A percentile compares a stretch with the other conserved stretches of the same genome.
phyloP scores from a whole-genome alignment of 2,329 filamentous ascomycete genomes.

The Atkinsonella texensis region DNA sequence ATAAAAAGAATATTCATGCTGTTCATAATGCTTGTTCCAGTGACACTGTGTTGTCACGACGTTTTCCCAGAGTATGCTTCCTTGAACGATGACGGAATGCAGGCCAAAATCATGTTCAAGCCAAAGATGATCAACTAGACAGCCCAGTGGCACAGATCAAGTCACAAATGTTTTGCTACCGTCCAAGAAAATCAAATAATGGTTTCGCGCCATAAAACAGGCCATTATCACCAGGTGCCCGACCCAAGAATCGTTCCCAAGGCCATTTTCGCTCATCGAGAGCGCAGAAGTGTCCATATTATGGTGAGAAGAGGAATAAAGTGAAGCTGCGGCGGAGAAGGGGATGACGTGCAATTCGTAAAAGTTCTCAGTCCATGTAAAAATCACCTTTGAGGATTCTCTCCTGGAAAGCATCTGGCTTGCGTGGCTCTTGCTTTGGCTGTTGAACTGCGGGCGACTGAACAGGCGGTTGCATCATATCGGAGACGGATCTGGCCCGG shows the following conservation, averaged over 20 bases:
- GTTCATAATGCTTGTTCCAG: background rate
- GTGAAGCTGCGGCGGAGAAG: background rate
- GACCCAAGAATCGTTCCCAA: background rate
- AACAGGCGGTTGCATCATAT: constrained; percentile 45
- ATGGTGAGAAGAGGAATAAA: no score
- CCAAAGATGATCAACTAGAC: background rate
- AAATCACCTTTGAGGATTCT: constrained; percentile 96
- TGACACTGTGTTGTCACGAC: background rate
- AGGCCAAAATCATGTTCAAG: background rate
- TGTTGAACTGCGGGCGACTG: constrained; percentile 34
- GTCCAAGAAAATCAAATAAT: background rate
- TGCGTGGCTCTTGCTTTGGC: constrained; percentile 41
- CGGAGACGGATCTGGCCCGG: constrained; percentile 57
- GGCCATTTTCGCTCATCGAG: background rate
- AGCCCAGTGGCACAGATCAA: background rate
- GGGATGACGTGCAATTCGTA: background rate
- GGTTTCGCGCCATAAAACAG: background rate
- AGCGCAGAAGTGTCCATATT: background rate
- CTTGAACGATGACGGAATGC: background rate
- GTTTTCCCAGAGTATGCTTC: background rate
- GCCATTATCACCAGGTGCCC: background rate
- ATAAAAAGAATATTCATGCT: background rate
- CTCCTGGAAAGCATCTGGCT: constrained; percentile 93
- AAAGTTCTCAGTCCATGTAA: constrained; percentile 67
- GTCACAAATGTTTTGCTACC: background rate